Base-by-base conservation (phyloP, 305 asterid genomes). In the Fraxinus albicans region DNA sequence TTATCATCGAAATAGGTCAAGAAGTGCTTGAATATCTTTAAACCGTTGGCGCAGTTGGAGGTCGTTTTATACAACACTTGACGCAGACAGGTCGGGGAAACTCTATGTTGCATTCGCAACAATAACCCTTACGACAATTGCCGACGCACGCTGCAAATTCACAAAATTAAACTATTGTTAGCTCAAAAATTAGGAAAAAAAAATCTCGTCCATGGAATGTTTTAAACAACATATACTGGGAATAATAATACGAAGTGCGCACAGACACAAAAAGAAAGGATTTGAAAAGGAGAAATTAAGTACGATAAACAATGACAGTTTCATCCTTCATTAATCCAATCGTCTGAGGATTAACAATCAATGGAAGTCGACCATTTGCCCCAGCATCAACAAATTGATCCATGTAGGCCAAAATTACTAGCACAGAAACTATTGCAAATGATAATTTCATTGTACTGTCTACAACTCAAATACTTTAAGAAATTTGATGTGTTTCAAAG, bases 291-390 rank as follows among this genome's bases (percentile, higher is more conserved):
- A 40, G 9, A 33, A 23, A n/a, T 36, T 33, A 15, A 33, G 15
- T 74, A 38, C 78, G 31, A 27, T 19, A 7, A 74, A 74, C 58
- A 3, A n/a, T 25, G 17, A 74, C 8, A 36, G 9, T 1, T 6
- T 6, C 0, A 19, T 0, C 17, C 13, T 74, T 19, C 33, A 44
- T 17, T 17, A 27, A 74, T 19, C 17, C 78, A 8, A 36, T 21
- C 12, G 33, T 74, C 2, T 38, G 42, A 38, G 78, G n/a, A 74
- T 74, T 50, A 50, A 76, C 60, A 7, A 76, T 76, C 1, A 40
- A 53, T 21, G 79, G 79, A 21, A 76, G 34, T 7, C 79, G 63
- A 9, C 79, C 79, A 42, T 76, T 76, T 21, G 53, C 60, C 47
- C 79, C 79, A 19, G 79, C 79, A 40, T 76, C 79, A 40, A 76